Percentiles rank a stretch among this genome's conserved stretches.
Evolutionary conservation across 2,329 filamentous ascomycete genomes (phyloP).

Genomic region (Bipolaris bicolor): DNA sequence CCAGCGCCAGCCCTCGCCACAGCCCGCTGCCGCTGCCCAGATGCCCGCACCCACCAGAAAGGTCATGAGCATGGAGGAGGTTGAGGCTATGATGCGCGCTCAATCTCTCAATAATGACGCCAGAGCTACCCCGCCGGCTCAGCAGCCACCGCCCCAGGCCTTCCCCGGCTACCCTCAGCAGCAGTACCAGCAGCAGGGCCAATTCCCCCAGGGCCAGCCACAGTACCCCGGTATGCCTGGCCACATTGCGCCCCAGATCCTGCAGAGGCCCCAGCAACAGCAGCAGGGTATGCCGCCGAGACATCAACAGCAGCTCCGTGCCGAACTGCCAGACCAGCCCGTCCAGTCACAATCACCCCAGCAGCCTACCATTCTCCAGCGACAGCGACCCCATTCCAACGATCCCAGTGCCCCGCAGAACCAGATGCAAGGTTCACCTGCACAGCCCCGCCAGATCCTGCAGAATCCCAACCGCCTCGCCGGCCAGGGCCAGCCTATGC

Average conservation of each 20-base stretch:
- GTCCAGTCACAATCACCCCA: conserved; percentile 35
- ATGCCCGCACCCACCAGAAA: conserved; percentile 61
- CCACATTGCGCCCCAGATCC: conserved; percentile 57
- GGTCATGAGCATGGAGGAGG: conserved; percentile 95
- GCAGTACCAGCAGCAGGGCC: conserved; percentile 26
- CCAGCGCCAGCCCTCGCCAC: conserved; percentile 35
- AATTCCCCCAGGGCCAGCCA: conserved; percentile 38
- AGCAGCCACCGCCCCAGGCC: conserved; percentile 32
- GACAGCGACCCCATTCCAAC: conserved; percentile 36
- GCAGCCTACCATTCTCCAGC: conserved; percentile 46
- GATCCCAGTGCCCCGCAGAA: conserved; percentile 37
- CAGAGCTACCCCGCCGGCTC: conserved; percentile 37
- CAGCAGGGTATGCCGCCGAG: conserved; percentile 42
- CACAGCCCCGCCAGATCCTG: conserved; percentile 72
- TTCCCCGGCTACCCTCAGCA: conserved; percentile 19
- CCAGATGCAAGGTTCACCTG: conserved; percentile 50
- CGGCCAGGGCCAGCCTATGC: conserved; percentile 51
- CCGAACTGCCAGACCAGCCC: conserved; percentile 52
- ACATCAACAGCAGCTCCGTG: conserved; percentile 50
- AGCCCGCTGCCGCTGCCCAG: conserved; percentile 24
- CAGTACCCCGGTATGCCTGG: conserved; percentile 43
- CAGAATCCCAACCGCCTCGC: conserved; percentile 75
- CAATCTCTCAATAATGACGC: conserved; percentile 58
- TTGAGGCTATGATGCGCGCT: conserved; percentile 87
- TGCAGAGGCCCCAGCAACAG: conserved; percentile 54